phyloP scores from a whole-genome alignment of 148 eudicot species.

The Gaultheria prostrata region DNA sequence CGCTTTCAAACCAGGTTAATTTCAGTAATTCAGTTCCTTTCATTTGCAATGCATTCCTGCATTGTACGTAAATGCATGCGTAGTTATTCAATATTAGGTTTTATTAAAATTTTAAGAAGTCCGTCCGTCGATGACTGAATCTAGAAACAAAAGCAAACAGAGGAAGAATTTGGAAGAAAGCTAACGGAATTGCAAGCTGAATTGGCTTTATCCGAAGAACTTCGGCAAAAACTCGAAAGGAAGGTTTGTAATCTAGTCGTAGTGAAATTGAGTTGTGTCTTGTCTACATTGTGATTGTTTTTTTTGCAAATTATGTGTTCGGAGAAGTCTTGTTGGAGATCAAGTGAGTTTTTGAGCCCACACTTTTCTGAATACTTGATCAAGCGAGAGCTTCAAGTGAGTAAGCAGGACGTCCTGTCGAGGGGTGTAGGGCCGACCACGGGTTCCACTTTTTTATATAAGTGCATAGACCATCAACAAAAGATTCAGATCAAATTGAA shows the following conservation, averaged over 20 bases:
- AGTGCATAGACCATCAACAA: background rate
- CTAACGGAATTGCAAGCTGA: constrained; percentile 41
- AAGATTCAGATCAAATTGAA: background rate
- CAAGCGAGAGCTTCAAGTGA: background rate
- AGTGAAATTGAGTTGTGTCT: background rate
- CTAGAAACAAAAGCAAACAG: constrained; percentile 44
- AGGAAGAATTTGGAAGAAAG: constrained; percentile 40
- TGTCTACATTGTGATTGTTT: background rate
- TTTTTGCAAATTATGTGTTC: constrained; percentile 15
- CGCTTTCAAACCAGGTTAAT: constrained; percentile 38
- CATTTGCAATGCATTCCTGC: background rate
- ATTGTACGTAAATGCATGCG: background rate
- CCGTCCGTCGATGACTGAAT: background rate
- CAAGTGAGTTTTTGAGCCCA: constrained; percentile 2
- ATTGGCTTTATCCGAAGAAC: constrained; percentile 36
- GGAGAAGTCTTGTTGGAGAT: constrained; percentile 23
- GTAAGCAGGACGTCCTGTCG: too few species aligned
- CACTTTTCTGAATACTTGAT: background rate
- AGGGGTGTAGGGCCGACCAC: background rate
- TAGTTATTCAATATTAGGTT: background rate
- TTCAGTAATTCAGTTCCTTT: background rate
- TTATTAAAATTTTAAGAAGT: background rate
- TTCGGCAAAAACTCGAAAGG: constrained; percentile 37
- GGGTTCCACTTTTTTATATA: background rate
- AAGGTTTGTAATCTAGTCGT: constrained; percentile 27